A percentile compares a stretch with the other conserved stretches of the same genome.
phyloP scores from a whole-genome alignment of 257 asterid genomes.

The Ehretia macrophylla region DNA sequence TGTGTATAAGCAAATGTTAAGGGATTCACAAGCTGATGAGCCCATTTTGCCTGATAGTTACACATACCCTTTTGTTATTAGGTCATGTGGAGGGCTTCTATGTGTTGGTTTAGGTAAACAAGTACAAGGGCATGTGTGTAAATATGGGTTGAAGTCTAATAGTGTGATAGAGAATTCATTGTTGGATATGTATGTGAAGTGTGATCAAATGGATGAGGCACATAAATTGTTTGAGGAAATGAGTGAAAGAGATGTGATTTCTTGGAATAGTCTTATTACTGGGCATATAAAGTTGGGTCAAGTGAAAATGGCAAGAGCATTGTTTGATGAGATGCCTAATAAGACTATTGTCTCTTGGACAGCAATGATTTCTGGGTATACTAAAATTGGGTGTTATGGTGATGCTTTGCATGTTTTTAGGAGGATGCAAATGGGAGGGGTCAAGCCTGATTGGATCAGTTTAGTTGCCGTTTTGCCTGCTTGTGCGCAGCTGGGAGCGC shows the following conservation, averaged over 20 bases:
- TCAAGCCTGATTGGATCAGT: conserved; percentile 76
- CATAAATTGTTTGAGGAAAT: conserved; percentile 62
- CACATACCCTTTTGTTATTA: conserved; percentile 67
- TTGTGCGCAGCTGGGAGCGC: conserved; percentile 69
- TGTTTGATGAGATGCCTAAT: conserved; percentile 56
- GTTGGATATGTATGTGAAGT: conserved; percentile 67
- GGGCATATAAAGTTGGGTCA: conserved; percentile 61
- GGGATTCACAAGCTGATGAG: conserved; percentile 19
- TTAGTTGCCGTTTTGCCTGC: conserved; percentile 64
- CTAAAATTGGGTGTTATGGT: conserved; percentile 39
- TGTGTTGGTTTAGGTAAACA: conserved; percentile 40
- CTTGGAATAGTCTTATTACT: conserved; percentile 67
- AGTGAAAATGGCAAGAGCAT: conserved; percentile 44
- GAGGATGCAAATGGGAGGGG: conserved; percentile 61
- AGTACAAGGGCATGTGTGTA: conserved; percentile 52
- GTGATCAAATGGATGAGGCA: conserved; percentile 41
- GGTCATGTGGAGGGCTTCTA: conserved; percentile 59
- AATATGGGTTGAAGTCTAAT: conserved; percentile 35
- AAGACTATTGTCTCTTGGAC: conserved; percentile 73
- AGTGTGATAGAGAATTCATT: conserved; percentile 40
- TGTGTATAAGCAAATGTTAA: conserved; percentile 44
- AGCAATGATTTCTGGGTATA: conserved; percentile 66
- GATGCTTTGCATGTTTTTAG: conserved; percentile 68
- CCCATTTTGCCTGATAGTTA: conserved; percentile 44
- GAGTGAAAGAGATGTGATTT: conserved; percentile 59